Evolutionary conservation across 345 rosid species (phyloP).

Genomic region (Zanthoxylum bungeanum): DNA sequence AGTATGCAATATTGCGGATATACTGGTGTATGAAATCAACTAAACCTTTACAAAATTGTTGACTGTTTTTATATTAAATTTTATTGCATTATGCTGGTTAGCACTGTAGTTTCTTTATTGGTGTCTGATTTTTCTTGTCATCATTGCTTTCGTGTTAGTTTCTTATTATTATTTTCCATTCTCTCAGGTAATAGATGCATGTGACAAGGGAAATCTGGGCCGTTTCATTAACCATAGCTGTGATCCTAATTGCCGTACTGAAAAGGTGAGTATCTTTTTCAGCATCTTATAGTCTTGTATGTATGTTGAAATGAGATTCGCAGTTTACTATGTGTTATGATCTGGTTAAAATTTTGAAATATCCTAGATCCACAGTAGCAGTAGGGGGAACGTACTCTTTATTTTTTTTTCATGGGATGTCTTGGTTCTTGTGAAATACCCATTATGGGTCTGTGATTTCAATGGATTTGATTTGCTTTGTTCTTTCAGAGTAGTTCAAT

Average conservation of each 20-base stretch:
- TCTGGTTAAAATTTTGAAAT: background rate
- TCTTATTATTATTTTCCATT: constrained; percentile 15
- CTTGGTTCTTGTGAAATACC: background rate
- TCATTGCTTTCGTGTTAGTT: constrained; percentile 7
- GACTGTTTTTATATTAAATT: background rate
- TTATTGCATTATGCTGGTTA: background rate
- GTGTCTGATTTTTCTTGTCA: background rate
- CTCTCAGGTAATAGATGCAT: constrained; percentile 93
- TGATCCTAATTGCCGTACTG: constrained; percentile 98
- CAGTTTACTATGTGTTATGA: background rate
- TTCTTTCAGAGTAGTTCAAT: background rate
- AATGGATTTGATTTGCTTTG: background rate
- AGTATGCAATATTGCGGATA: background rate
- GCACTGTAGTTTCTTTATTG: background rate
- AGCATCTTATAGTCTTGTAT: constrained; percentile 12
- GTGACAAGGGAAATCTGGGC: constrained; percentile 93
- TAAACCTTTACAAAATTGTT: background rate
- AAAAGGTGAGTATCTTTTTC: constrained; percentile 57
- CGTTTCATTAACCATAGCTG: constrained; percentile 99
- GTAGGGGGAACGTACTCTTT: background rate
- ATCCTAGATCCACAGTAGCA: background rate
- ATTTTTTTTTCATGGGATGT: background rate
- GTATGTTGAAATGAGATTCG: background rate
- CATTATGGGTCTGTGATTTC: background rate
- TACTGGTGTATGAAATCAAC: background rate